phyloP scores from a whole-genome alignment of 2,329 filamentous ascomycete genomes.

The Penicillium sp. region DNA sequence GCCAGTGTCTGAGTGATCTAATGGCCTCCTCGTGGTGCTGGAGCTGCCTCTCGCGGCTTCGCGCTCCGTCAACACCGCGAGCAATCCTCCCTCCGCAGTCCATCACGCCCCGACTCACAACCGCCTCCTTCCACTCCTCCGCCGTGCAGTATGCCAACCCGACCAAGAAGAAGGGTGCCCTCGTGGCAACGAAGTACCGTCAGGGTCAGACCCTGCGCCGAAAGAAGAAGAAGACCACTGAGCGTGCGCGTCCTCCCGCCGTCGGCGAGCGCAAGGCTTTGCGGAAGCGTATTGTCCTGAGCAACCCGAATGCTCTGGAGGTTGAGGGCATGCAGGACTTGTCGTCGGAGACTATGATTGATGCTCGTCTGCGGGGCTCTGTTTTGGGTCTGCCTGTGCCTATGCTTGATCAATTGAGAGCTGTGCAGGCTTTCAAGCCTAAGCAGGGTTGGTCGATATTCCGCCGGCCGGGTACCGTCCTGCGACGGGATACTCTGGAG shows the following conservation, averaged over 20 bases:
- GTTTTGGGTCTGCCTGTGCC: slow-evolving; percentile 72
- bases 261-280: slow-evolving; percentile 85
- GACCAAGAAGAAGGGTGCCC: slow-evolving; percentile 57
- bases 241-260: slow-evolving; percentile 63
- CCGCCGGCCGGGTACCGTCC: slow-evolving; percentile 76
- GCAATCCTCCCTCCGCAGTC: slow-evolving; percentile 47
- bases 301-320: slow-evolving; percentile 89
- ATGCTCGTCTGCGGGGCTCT: slow-evolving; percentile 64
- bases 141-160: slow-evolving; percentile 46
- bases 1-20: slow-evolving; percentile 40
- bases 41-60: slow-evolving; percentile 62
- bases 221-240: slow-evolving; percentile 51
- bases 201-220: slow-evolving; percentile 50
- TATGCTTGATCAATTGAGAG: slow-evolving; percentile 78
- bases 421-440: slow-evolving; percentile 88
- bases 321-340: slow-evolving; percentile 72
- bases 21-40: slow-evolving; percentile 66
- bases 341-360: slow-evolving; percentile 60
- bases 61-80: slow-evolving; percentile 49
- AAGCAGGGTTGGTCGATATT: slow-evolving; percentile 90
- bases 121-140: slow-evolving; percentile 53
- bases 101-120: slow-evolving; percentile 54
- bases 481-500: slow-evolving; percentile 78
- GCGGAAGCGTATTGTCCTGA: slow-evolving; percentile 87
- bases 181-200: slow-evolving; percentile 44